These are phyloP conservation scores for Tylopilus intermedius DNA, from an alignment of 768 basidiomycete species.

Conservation along the genomic window DNA sequence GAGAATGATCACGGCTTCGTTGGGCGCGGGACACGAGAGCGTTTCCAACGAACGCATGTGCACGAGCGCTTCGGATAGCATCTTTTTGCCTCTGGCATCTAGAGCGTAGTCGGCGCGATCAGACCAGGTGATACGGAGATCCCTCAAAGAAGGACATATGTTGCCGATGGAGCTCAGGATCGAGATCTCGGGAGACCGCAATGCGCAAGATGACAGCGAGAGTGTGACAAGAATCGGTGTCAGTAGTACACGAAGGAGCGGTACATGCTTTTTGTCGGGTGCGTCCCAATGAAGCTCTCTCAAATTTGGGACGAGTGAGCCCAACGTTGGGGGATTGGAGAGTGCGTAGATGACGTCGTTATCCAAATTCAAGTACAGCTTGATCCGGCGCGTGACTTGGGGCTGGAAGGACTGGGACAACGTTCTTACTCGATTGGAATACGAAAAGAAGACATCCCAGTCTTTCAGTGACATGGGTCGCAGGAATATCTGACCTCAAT, in stretches of 20 bases:
- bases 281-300: slow-evolving; percentile 19
- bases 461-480: slow-evolving; percentile 18
- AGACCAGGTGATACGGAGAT: slow-evolving; percentile 4
- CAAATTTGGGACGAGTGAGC: slow-evolving; percentile 21
- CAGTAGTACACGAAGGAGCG: slow-evolving; percentile 19
- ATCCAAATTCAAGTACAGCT: too few species aligned
- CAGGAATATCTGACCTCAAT: slow-evolving; percentile 18
- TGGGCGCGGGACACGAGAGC: slow-evolving; percentile 16
- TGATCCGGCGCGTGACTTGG: too few species aligned
- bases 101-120: not conserved
- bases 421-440: too few species aligned
- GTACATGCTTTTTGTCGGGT: slow-evolving; percentile 13
- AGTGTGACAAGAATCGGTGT: slow-evolving; percentile 20
- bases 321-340: slow-evolving; percentile 19
- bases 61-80: slow-evolving; percentile 21
- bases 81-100: slow-evolving; percentile 14
- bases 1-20: slow-evolving; percentile 19
- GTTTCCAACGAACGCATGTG: slow-evolving; percentile 13
- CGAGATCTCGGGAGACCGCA: slow-evolving; percentile 2
- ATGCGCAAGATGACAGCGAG: too few species aligned
- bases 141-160: slow-evolving; percentile 17
- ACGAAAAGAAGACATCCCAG: slow-evolving; percentile 17
- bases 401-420: too few species aligned
- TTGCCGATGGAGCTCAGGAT: slow-evolving; percentile 19
- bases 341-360: not conserved